Percentiles rank a stretch among this genome's conserved stretches.
phyloP scores from a whole-genome alignment of 2,329 filamentous ascomycete species.

The Elsinoe arachidis region DNA sequence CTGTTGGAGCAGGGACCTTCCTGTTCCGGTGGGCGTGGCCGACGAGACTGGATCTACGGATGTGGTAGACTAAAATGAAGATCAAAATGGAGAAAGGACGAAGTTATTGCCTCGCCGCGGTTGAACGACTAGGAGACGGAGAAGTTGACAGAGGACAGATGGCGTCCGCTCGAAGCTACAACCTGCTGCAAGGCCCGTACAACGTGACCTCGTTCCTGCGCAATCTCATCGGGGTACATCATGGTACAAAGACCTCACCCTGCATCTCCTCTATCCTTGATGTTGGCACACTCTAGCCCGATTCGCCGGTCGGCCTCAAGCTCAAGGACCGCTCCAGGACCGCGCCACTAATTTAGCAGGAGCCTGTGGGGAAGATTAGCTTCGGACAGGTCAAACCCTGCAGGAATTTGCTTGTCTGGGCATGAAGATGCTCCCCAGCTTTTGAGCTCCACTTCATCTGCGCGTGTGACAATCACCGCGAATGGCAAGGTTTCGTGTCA shows the following conservation, averaged over 20 bases:
- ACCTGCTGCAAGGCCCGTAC: background rate
- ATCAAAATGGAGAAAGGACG: background rate
- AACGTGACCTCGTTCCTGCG: conserved; percentile 6
- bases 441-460: conserved; percentile 6
- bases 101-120: background rate
- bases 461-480: conserved; percentile 2
- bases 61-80: background rate
- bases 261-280: background rate
- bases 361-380: conserved; percentile 6
- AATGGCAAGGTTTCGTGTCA: conserved; percentile 1
- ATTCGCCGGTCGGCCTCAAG: background rate
- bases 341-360: conserved; percentile 1
- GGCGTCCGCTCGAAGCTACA: background rate
- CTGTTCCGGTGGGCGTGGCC: conserved; percentile 1
- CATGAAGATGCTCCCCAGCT: conserved; percentile 4
- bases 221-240: background rate
- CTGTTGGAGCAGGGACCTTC: background rate
- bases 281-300: background rate
- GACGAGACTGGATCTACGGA: background rate
- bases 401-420: background rate
- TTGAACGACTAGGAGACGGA: background rate
- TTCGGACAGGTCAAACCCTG: background rate
- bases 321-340: background rate
- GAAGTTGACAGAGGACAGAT: background rate
- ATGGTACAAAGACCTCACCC: background rate